Evolutionary conservation across 192 early-diverging fungal species (phyloP), one percentile per base, ranked within the genome.

Genomic region (Funneliformis mosseae): DNA sequence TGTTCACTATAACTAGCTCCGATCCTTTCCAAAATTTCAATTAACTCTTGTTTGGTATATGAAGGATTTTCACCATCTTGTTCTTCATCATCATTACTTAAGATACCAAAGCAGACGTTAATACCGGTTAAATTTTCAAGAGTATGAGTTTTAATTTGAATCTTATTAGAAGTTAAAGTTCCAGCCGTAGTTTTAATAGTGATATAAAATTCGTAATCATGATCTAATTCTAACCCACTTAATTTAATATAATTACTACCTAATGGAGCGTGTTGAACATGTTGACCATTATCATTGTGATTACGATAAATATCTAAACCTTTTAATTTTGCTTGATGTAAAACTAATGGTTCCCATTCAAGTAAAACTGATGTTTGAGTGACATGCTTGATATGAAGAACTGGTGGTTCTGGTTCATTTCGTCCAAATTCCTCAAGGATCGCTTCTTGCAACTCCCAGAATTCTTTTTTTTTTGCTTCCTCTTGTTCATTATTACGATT

Each of bases 111-210:
- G 82, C 94, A 95, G 28, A 98, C 94, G 80, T 94, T 90, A 77
- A 98, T 96, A 21, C 98, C 98, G n/a, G 95, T 98, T 43, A 99
- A 89, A 83, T 99, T 98, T 62, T 99, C 97, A 84, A 99, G 87
- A 42, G 93, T 88, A 83, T 99, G 98, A 8, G 98, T 99, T 76
- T 88, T 90, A 50, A 92, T 88, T 5, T 80, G 85, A 23, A 97
- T 86, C 21, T 89, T 85, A 77, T 98, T 96, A 55, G 94, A 96
- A 55, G 88, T 86, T 59, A 94, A 91, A 25, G 86, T 82, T 66
- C 98, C 97, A 8, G 97, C 96, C 8, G 97, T 96, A 6, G 98
- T 99, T 82, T 96, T 91, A 81, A 97, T 90, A 62, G 92, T 95
- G 48, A 99, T 87, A 79, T 92, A 89, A 80, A 99, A 94, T 69